Evolutionary conservation across 73 alveolate genomes (phyloP).

Genomic region (Paraurostyla sp.): DNA sequence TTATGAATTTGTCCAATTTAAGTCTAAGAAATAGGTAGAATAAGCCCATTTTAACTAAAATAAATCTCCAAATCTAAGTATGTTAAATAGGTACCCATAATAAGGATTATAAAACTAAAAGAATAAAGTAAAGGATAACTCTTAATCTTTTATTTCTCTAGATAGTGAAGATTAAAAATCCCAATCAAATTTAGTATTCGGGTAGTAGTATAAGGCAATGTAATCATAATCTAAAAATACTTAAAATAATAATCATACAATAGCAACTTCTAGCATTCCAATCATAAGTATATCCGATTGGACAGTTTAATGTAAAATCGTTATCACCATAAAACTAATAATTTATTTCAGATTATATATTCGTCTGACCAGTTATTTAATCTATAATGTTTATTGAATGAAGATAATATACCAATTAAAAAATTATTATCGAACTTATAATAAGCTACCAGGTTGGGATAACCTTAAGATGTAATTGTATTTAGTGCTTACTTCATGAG

Average conservation of each 20-base stretch:
- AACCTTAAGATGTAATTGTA: neutral
- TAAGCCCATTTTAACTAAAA: neutral
- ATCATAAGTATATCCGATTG: neutral
- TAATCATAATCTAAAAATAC: neutral
- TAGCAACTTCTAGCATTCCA: neutral
- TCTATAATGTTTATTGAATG: neutral
- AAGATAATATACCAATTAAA: constrained; percentile 9
- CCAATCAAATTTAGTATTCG: neutral
- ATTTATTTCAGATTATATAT: neutral
- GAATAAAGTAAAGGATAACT: neutral
- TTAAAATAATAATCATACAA: neutral
- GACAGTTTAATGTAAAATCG: neutral
- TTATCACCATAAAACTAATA: neutral
- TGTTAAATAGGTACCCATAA: neutral
- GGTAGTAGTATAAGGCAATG: neutral
- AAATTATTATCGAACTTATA: constrained; percentile 15
- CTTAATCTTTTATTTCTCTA: neutral
- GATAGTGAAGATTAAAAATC: neutral
- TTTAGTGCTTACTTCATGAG: neutral
- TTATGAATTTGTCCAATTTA: neutral
- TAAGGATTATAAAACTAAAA: neutral
- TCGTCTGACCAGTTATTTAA: neutral
- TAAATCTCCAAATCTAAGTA: neutral
- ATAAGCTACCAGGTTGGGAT: neutral
- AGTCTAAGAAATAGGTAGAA: neutral